Conservation (phyloP, 495 filamentous ascomycete species). For the Xylaria flabelliformis region DNA sequence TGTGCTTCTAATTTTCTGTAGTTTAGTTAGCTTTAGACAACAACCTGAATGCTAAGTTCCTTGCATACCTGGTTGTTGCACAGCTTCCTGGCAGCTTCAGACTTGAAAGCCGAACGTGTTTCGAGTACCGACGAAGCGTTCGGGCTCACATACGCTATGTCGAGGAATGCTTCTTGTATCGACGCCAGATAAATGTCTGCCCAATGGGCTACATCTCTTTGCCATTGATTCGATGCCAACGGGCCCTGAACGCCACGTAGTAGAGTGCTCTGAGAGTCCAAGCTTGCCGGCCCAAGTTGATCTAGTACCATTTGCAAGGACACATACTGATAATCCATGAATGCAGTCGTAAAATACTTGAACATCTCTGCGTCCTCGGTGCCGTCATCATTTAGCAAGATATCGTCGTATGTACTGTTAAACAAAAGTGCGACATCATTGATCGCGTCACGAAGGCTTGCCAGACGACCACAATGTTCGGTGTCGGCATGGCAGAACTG, state of each 20-base stretch:
- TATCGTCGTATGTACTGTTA: slow-evolving; percentile 7
- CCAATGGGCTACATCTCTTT: slow-evolving; percentile 24
- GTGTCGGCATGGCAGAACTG: slow-evolving; percentile 27
- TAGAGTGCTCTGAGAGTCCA: not conserved
- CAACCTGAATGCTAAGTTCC: too few species aligned
- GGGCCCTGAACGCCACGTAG: not conserved
- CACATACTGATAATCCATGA: too few species aligned
- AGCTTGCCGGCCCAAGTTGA: not conserved
- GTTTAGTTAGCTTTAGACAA: too few species aligned
- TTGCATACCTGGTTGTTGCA: slow-evolving; percentile 29
- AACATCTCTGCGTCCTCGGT: too few species aligned
- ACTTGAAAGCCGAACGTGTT: too few species aligned
- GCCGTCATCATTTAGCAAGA: too few species aligned
- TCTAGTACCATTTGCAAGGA: too few species aligned
- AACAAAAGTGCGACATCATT: slow-evolving; percentile 12
- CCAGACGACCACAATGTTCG: slow-evolving; percentile 4
- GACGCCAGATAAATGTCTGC: slow-evolving; percentile 13
- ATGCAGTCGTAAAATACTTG: too few species aligned
- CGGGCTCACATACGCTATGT: not conserved
- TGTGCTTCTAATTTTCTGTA: slow-evolving; percentile 30
- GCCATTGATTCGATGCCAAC: slow-evolving; percentile 28
- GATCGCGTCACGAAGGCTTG: slow-evolving; percentile 4
- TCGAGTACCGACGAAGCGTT: too few species aligned
- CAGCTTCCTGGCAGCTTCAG: not conserved
- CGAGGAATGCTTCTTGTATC: slow-evolving; percentile 16